Evolutionary conservation across 2,329 filamentous ascomycete genomes (phyloP).

Genomic region (Scortechinia acanthostroma): DNA sequence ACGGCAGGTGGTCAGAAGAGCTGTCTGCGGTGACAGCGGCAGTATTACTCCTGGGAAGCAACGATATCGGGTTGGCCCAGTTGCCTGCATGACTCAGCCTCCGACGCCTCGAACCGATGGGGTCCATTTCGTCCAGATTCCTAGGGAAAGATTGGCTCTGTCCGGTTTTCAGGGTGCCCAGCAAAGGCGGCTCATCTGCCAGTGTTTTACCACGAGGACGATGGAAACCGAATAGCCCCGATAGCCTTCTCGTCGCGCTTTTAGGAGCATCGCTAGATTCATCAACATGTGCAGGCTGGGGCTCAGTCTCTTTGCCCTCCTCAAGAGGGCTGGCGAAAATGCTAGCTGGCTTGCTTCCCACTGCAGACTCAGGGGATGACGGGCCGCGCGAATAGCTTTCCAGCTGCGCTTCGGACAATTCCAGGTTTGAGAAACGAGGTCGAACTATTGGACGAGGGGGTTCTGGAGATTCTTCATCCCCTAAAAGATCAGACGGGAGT

Average conservation of each 20-base stretch:
- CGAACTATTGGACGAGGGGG: constrained; percentile 16
- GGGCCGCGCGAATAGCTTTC: constrained; percentile 21
- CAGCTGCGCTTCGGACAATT: constrained; percentile 7
- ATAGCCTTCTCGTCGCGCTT: constrained; percentile 41
- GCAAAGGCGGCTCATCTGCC: constrained; percentile 44
- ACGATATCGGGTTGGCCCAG: constrained; percentile 38
- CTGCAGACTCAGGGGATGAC: constrained; percentile 31
- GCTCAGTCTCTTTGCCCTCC: constrained; percentile 17
- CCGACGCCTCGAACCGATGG: constrained; percentile 36
- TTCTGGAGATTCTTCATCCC: constrained; percentile 37
- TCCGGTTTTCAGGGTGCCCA: constrained; percentile 48
- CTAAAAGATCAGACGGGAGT: constrained; percentile 51
- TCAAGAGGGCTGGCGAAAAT: constrained; percentile 35
- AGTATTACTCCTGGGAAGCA: constrained; percentile 31
- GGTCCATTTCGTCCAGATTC: constrained; percentile 39
- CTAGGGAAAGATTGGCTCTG: constrained; percentile 61
- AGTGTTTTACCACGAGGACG: constrained; percentile 54
- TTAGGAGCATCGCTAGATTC: constrained; percentile 29
- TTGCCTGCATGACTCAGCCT: constrained; percentile 48
- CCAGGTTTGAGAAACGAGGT: constrained; percentile 17
- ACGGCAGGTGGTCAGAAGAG: constrained; percentile 16
- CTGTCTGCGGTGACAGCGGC: constrained; percentile 30
- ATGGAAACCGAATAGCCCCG: constrained; percentile 46
- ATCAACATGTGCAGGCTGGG: constrained; percentile 11
- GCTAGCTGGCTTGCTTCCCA: constrained; percentile 29